These are phyloP conservation scores for Solanum pinnatisectum DNA, from an alignment of 257 asterid genomes.

Conservation along the genomic window DNA sequence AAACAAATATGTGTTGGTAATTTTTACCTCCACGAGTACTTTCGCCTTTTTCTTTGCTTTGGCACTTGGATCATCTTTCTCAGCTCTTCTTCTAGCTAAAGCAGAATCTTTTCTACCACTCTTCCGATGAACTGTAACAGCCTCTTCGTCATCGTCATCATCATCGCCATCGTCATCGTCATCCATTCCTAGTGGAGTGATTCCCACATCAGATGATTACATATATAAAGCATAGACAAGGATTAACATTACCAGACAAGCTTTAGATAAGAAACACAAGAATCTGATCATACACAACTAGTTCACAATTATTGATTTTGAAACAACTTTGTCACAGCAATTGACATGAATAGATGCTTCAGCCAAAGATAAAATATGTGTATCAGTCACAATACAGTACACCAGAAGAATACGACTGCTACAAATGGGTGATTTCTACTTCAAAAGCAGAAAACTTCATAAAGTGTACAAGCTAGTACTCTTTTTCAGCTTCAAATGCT, in stretches of 20 bases:
- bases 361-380: background rate
- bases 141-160: constrained; percentile 19
- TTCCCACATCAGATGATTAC: background rate
- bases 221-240: background rate
- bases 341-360: background rate
- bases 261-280: background rate
- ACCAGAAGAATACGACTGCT: background rate
- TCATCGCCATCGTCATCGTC: constrained; percentile 25
- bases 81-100: constrained; percentile 27
- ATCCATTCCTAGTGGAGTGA: constrained; percentile 24
- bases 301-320: background rate
- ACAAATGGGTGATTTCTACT: background rate
- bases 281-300: background rate
- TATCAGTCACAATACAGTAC: background rate
- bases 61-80: constrained; percentile 32
- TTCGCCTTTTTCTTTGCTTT: constrained; percentile 55
- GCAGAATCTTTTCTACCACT: constrained; percentile 33
- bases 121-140: constrained; percentile 25
- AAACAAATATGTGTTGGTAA: background rate
- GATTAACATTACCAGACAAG: background rate
- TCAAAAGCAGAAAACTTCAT: background rate
- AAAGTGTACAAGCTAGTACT: background rate
- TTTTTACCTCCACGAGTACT: constrained; percentile 71
- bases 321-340: background rate
- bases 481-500: background rate